These are phyloP conservation scores for Xerocomus cyaneibrunnescens DNA, from an alignment of 1,284 basidiomycete genomes.

Conservation along the genomic window DNA sequence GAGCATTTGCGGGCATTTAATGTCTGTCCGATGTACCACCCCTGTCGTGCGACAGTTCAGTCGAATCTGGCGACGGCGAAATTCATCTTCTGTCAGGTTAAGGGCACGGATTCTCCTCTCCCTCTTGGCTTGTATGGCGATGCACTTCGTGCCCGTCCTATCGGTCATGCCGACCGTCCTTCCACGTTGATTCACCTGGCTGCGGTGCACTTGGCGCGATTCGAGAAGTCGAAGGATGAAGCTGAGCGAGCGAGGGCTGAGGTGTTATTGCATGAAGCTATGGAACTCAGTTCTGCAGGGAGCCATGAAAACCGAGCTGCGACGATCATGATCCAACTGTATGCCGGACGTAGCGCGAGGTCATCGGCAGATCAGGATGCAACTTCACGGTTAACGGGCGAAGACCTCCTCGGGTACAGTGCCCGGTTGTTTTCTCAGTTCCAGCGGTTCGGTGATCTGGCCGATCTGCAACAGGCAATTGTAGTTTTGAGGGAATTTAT, in stretches of 20 bases:
- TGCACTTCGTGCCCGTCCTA: background rate
- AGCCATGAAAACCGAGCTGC: background rate
- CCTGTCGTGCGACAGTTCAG: background rate
- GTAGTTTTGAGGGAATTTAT: background rate
- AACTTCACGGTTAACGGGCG: background rate
- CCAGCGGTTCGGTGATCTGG: background rate
- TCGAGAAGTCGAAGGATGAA: background rate
- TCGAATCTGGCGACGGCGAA: background rate
- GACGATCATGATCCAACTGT: background rate
- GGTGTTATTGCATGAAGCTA: background rate
- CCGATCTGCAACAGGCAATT: background rate
- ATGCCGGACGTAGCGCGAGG: background rate
- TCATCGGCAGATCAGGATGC: background rate
- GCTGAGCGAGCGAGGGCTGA: background rate
- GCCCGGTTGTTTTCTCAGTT: background rate
- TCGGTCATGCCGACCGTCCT: background rate
- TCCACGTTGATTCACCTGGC: background rate
- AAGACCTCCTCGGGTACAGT: background rate
- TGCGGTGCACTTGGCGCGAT: background rate
- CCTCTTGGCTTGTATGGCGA: background rate
- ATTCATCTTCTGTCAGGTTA: background rate
- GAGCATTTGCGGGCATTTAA: background rate
- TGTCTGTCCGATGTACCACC: background rate
- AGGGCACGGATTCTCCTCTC: background rate
- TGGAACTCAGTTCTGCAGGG: background rate